Evolutionary conservation across 2,329 filamentous ascomycete species (phyloP), one percentile per base, ranked within the genome.

Genomic region (Chaetoscypha palmicola): DNA sequence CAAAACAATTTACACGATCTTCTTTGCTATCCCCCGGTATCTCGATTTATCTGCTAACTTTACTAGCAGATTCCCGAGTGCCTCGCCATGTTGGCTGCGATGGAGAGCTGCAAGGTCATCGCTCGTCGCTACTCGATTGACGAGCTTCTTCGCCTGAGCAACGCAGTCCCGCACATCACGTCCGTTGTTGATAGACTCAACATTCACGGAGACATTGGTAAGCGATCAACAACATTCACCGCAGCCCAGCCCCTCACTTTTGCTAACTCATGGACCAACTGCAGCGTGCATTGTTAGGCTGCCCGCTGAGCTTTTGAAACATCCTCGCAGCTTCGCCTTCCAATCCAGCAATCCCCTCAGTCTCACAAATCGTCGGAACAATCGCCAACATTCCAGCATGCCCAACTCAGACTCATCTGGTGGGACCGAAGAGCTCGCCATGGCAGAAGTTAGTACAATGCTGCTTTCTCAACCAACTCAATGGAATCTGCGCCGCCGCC

Each of bases 401-500:
- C 23, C 43, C 16, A 28, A 38, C n/a, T 44, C 41, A 2, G 50
- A 50, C 14, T 50, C 51, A 9, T 57, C 56, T 14, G 53, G 48
- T 24, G 51, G 49, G 24, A 49, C 43, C 41, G 55, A 51, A 28
- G 32, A 40, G 12, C 45, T 43, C 8, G 21, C 30, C 5, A 34
- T 36, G 12, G 21, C 38, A 26, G 40, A 47, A 5, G 20, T 26
- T 45, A 40, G 14, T 45, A 35, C 26, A 43, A 46, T 20, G 36
- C 42, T 17, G 10, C 17, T 17, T 37, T 49, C 30, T 36, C 49
- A 48, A n/a, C 36, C 36, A 39, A 32, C 48, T 32, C 47, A 52
- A 21, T 63, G 61, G 61, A 50, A 54, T 31, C 47, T 62, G 24
- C 59, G 59, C 26, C 54, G 48, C 45, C 53, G 52, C 3, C 49